A percentile compares a stretch with the other conserved stretches of the same genome.
phyloP scores from a whole-genome alignment of 768 basidiomycete genomes.

The Boletales sp. region DNA sequence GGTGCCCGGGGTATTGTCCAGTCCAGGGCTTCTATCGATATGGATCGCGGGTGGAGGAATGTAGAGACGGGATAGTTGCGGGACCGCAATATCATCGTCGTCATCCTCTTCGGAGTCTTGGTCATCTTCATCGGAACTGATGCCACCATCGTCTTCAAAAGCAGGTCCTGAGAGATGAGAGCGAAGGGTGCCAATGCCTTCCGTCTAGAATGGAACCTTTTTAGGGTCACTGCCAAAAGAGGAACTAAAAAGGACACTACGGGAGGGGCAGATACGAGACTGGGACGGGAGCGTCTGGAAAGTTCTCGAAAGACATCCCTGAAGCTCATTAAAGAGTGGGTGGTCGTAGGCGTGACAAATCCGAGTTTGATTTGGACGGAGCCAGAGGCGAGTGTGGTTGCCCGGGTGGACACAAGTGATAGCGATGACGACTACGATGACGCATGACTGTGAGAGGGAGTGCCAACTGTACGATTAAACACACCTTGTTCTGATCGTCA shows the following conservation, averaged over 20 bases:
- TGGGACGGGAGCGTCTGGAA: constrained; percentile 58
- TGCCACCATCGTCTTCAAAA: constrained; percentile 75
- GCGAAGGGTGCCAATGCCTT: constrained; percentile 81
- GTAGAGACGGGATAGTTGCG: constrained; percentile 20
- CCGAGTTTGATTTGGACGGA: constrained; percentile 60
- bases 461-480: constrained; percentile 19
- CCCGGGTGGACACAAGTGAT: constrained; percentile 46
- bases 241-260: constrained; percentile 40
- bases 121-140: constrained; percentile 53
- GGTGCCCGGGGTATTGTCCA: constrained; percentile 19
- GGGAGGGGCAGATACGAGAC: constrained; percentile 73
- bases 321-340: constrained; percentile 44
- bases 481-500: constrained; percentile 65
- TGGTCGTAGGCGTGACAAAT: constrained; percentile 45
- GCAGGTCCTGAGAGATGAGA: constrained; percentile 52
- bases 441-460: background rate
- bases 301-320: constrained; percentile 63
- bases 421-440: constrained; percentile 42
- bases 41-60: constrained; percentile 19
- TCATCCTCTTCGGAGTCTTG: constrained; percentile 28
- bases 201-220: constrained; percentile 48
- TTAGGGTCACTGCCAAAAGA: background rate
- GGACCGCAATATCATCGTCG: constrained; percentile 31
- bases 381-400: constrained; percentile 46
- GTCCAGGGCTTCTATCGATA: constrained; percentile 16